These are phyloP conservation scores for Helichrysum umbraculigerum DNA, from an alignment of 129 eudicot species.

Conservation along the genomic window DNA sequence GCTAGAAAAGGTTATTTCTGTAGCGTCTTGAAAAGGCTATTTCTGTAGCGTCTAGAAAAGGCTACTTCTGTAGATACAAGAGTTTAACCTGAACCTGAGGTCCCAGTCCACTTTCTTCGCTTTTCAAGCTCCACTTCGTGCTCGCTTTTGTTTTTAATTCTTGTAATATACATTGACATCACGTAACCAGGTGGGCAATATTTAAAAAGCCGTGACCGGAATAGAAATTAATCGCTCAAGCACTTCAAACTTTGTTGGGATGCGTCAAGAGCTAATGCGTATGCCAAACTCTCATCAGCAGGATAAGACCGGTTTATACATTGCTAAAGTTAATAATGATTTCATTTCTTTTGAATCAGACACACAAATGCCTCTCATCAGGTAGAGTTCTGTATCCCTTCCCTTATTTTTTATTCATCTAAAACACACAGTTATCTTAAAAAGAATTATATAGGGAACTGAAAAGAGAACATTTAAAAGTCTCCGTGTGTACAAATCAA, in stretches of 20 bases:
- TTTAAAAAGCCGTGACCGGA: constrained; percentile 55
- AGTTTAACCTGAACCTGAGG: too few species aligned
- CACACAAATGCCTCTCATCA: constrained; percentile 73
- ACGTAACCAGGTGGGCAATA: constrained; percentile 56
- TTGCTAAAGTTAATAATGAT: constrained; percentile 65
- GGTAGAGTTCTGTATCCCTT: constrained; percentile 29
- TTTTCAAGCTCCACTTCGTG: too few species aligned
- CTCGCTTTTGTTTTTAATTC: constrained; percentile 17
- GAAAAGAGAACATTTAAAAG: too few species aligned
- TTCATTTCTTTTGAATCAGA: constrained; percentile 75
- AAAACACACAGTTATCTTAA: neutral
- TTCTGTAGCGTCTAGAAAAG: too few species aligned
- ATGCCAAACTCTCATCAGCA: constrained; percentile 62
- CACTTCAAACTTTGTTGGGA: constrained; percentile 51
- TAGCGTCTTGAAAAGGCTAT: constrained; percentile 78
- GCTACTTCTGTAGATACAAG: too few species aligned
- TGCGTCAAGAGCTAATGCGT: constrained; percentile 81
- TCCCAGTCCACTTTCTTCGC: too few species aligned
- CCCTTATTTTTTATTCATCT: neutral
- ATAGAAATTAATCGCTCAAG: constrained; percentile 41
- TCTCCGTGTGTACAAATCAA: neutral
- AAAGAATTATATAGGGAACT: neutral
- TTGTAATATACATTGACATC: neutral
- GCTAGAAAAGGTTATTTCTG: constrained; percentile 72
- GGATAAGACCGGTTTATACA: constrained; percentile 44